Base-by-base conservation (phyloP, 148 eudicot species). In the Camellia sinensis region DNA sequence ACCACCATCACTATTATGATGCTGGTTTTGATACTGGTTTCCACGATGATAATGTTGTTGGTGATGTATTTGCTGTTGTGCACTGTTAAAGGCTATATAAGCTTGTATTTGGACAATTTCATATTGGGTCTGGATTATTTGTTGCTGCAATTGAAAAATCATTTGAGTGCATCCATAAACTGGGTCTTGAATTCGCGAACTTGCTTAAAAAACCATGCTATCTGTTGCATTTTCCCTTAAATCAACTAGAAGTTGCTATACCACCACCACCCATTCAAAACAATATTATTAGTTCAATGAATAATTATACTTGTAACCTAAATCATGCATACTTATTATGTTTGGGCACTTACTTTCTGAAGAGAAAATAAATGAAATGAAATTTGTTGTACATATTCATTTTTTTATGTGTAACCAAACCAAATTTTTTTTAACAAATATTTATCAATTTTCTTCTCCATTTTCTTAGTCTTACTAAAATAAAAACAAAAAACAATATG, bases 181-280 rank as follows among this genome's bases (percentile, higher is more conserved):
- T 0, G 90, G 90, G 80, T 88, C 84, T 82, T 48, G 81, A 73
- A 88, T 78, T 19, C 90, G 62, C 6, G 77, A 71, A 74, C 17
- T 73, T 53, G 90, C 90, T 72, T 88, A 89, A 12, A 76, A 17
- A 7, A 75, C 68, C 71, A 88, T 79, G 83, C 86, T 75, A 10
- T 88, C 83, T 53, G 80, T 87, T 46, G 90, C 88, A 7, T 81
- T 82, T 50, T 43, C 70, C 79, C 89, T 67, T 19, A 18, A 52
- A 6, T 18, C 56, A 53, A 74, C 80, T 9, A 86, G 83, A 60
- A 88, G 77, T 73, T 80, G 60, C 90, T 88, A 71, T 6, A n/a
- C n/a, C n/a, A 7, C 13, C 15, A 0, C 13, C 2, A 69, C 78
- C 13, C 45, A 13, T 2, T 0, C 6, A 4, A 54, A 40, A 44